These are phyloP conservation scores for Calocybe cyanea DNA, from an alignment of 768 basidiomycete species.

Conservation along the genomic window DNA sequence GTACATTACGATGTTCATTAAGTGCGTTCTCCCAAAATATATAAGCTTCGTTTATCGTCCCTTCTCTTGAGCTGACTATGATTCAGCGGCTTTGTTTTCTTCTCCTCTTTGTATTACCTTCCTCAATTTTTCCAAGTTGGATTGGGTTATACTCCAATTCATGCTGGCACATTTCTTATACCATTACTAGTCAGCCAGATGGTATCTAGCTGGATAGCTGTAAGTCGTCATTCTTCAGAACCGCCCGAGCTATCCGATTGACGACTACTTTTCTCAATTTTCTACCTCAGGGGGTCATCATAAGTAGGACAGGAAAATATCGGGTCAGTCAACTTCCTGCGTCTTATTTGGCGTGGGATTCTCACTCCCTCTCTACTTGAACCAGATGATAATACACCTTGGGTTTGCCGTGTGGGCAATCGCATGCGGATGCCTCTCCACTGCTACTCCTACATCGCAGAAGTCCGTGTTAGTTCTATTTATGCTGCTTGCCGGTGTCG, in stretches of 20 bases:
- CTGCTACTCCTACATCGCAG: conserved; percentile 44
- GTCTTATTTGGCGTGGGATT: background rate
- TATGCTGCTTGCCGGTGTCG: conserved; percentile 57
- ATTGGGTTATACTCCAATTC: conserved; percentile 61
- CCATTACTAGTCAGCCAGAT: conserved; percentile 68
- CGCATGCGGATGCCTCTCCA: conserved; percentile 68
- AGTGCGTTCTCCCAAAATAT: conserved; percentile 43
- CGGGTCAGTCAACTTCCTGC: conserved; percentile 29
- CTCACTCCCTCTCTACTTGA: background rate
- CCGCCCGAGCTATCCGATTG: background rate
- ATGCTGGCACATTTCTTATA: conserved; percentile 55
- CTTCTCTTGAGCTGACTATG: conserved; percentile 6
- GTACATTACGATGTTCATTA: conserved; percentile 67
- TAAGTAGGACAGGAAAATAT: conserved; percentile 64
- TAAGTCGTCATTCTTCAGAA: conserved; percentile 24
- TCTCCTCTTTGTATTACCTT: conserved; percentile 64
- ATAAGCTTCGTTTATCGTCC: no score
- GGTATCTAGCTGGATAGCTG: conserved; percentile 48
- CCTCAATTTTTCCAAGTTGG: conserved; percentile 77
- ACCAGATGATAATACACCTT: conserved; percentile 50
- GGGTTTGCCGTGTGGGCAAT: conserved; percentile 71
- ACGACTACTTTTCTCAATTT: background rate
- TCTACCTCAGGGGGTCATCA: conserved; percentile 46
- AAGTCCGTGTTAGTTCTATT: conserved; percentile 52
- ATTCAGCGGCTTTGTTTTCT: conserved; percentile 55